Percentiles rank a stretch among this genome's conserved stretches.
phyloP scores from a whole-genome alignment of 2,329 filamentous ascomycete species.

The Aspergillus ochraceoroseus region DNA sequence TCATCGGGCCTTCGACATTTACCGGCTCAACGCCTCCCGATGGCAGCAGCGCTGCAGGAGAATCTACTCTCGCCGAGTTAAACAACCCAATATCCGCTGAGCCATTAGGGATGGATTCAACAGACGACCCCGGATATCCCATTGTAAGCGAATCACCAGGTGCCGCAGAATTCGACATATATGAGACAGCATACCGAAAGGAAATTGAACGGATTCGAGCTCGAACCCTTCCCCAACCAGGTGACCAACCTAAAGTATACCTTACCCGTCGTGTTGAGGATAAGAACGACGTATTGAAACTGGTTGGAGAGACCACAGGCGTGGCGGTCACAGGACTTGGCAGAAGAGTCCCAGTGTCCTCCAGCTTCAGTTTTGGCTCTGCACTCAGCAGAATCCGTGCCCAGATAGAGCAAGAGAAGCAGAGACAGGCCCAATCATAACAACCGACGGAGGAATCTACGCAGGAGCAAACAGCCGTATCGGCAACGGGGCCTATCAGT shows the following conservation, averaged over 20 bases:
- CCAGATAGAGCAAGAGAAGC: constrained; percentile 17
- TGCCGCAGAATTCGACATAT: constrained; percentile 79
- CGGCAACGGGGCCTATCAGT: constrained; percentile 2
- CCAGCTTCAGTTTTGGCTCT: constrained; percentile 13
- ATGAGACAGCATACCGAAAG: constrained; percentile 78
- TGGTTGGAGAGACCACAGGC: constrained; percentile 28
- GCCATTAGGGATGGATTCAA: constrained; percentile 26
- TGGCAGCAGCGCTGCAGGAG: constrained; percentile 10
- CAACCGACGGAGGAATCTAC: background rate
- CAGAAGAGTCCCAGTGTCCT: constrained; percentile 11
- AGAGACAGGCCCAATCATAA: constrained; percentile 8
- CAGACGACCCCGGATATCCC: constrained; percentile 21
- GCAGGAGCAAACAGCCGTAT: constrained; percentile 2
- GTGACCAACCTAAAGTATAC: constrained; percentile 55
- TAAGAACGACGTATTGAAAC: constrained; percentile 33
- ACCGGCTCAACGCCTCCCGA: constrained; percentile 27
- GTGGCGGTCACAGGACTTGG: constrained; percentile 10
- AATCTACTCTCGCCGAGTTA: constrained; percentile 21
- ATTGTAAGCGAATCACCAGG: constrained; percentile 79
- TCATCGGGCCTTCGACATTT: constrained; percentile 62
- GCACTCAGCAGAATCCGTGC: constrained; percentile 18
- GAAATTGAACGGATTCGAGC: constrained; percentile 69
- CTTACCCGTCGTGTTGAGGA: constrained; percentile 50
- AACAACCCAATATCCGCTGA: constrained; percentile 37
- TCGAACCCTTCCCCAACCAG: constrained; percentile 33